Conservation (phyloP, 371 early-diverging fungal genomes). For the Syncephalis fuscata region DNA sequence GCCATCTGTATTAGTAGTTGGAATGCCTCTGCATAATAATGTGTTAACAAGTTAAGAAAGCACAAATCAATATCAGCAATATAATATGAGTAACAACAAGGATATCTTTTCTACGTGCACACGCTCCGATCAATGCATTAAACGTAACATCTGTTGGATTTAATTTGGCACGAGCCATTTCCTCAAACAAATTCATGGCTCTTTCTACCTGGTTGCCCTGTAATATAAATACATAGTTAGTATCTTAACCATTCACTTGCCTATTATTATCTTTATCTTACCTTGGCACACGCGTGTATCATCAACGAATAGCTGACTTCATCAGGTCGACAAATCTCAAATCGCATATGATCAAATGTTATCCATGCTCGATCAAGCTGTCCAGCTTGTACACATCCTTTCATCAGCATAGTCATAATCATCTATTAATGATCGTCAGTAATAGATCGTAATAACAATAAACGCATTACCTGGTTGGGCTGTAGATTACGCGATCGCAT, state of each 20-base stretch:
- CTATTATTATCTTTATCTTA: conserved; percentile 13
- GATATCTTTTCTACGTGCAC: conserved; percentile 50
- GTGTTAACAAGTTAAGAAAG: conserved; percentile 1
- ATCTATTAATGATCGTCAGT: conserved; percentile 22
- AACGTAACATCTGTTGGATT: conserved; percentile 68
- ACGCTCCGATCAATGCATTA: conserved; percentile 72
- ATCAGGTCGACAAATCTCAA: conserved; percentile 59
- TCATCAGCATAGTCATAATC: conserved; percentile 63
- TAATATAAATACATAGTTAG: conserved; percentile 10
- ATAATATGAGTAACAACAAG: not conserved
- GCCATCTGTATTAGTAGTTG: conserved; percentile 67
- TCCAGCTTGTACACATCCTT: conserved; percentile 55
- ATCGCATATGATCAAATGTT: conserved; percentile 77
- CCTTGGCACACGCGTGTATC: conserved; percentile 78
- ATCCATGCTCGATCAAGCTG: conserved; percentile 71
- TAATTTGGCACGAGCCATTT: conserved; percentile 49
- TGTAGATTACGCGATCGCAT: conserved; percentile 37
- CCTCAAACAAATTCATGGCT: conserved; percentile 68
- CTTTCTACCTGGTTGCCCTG: conserved; percentile 52
- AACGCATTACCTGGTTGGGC: conserved; percentile 16
- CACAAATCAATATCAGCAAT: not conserved
- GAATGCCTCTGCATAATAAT: conserved; percentile 65
- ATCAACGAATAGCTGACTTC: conserved; percentile 66
- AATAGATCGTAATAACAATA: not conserved
- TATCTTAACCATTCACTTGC: conserved; percentile 11